Evolutionary conservation across 352 stramenopile genomes (phyloP).

Genomic region (Phytophthora hibernalis): DNA sequence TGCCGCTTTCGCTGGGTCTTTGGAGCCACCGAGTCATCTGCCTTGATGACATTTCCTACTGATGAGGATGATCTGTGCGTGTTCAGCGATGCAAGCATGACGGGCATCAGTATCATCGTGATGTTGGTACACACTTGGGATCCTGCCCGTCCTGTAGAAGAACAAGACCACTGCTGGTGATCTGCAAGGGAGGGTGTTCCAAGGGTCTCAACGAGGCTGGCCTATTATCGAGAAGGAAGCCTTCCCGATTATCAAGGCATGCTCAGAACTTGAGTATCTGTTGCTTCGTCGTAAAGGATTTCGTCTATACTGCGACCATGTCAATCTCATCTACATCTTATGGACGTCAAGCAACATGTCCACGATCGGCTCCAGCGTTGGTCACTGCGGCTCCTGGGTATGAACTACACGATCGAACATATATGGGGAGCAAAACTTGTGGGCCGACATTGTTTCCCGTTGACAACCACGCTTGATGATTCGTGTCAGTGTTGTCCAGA

Average conservation of each 20-base stretch:
- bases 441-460: conserved; percentile 12
- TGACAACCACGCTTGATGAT: background rate
- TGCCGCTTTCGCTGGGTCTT: background rate
- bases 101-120: conserved; percentile 4
- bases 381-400: conserved; percentile 3
- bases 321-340: conserved; percentile 34
- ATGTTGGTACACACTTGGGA: conserved; percentile 4
- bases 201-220: conserved; percentile 15
- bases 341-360: conserved; percentile 25
- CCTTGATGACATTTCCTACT: conserved; percentile 7
- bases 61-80: conserved; percentile 5
- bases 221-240: conserved; percentile 31
- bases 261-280: conserved; percentile 17
- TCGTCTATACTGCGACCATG: conserved; percentile 33
- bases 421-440: conserved; percentile 9
- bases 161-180: conserved; percentile 19
- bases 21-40: background rate
- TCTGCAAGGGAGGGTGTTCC: conserved; percentile 19
- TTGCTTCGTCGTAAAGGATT: conserved; percentile 23
- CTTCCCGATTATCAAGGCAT: conserved; percentile 24
- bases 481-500: background rate
- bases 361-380: conserved; percentile 25
- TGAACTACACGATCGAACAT: conserved; percentile 31
- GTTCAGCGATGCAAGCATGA: conserved; percentile 6
- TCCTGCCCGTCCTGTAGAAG: background rate